A percentile compares a stretch with the other conserved stretches of the same genome.
phyloP scores from a whole-genome alignment of 176 grass and related monocot species.

The Aechmea fasciata region DNA sequence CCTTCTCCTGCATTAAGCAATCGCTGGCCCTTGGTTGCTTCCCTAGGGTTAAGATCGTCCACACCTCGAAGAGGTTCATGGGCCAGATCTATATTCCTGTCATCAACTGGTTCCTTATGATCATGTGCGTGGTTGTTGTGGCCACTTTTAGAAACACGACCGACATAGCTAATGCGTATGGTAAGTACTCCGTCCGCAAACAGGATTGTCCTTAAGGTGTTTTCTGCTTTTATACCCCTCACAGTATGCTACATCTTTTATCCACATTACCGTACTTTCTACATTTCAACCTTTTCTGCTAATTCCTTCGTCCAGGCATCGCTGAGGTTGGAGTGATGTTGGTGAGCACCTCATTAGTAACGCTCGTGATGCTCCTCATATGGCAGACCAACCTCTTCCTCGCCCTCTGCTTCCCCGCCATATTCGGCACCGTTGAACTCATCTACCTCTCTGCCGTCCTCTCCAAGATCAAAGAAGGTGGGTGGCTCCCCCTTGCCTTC shows the following conservation, averaged over 20 bases:
- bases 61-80: conserved; percentile 92
- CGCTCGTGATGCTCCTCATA: conserved; percentile 94
- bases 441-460: conserved; percentile 75
- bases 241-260: neutral
- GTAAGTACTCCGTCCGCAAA: conserved; percentile 25
- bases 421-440: conserved; percentile 69
- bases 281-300: neutral
- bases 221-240: conserved; percentile 5
- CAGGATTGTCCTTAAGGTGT: neutral
- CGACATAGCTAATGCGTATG: conserved; percentile 93
- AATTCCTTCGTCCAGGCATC: conserved; percentile 45
- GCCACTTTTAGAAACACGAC: conserved; percentile 82
- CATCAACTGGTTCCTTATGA: conserved; percentile 95
- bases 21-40: conserved; percentile 96
- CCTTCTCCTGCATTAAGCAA: conserved; percentile 99
- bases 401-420: conserved; percentile 56
- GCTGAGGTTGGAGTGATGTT: conserved; percentile 98
- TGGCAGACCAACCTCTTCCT: conserved; percentile 86
- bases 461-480: conserved; percentile 85
- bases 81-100: conserved; percentile 99
- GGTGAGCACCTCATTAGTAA: conserved; percentile 91
- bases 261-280: no score
- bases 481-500: conserved; percentile 87
- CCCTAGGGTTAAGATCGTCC: conserved; percentile 83
- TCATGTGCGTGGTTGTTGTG: conserved; percentile 87